Percentiles rank a stretch among this genome's conserved stretches.
Conservation (phyloP, 305 asterid genomes). For the Nicotiana rustica region DNA sequence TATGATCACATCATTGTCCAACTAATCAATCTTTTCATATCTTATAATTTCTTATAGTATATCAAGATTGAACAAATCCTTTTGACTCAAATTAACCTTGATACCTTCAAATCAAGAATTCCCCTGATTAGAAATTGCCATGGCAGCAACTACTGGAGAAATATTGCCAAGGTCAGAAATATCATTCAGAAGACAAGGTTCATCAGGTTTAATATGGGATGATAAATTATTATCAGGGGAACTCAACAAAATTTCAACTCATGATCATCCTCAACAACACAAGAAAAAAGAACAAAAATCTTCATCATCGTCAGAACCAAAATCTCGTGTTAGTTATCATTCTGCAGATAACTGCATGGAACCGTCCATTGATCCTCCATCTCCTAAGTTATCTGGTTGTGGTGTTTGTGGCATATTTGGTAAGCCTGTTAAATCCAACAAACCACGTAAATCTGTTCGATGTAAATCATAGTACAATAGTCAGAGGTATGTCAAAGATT, state of each 20-base stretch:
- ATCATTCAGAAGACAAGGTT: conserved; percentile 65
- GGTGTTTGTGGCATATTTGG: conserved; percentile 56
- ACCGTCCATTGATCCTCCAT: conserved; percentile 56
- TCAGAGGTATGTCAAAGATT: no score
- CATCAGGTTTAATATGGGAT: conserved; percentile 67
- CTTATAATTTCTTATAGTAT: conserved; percentile 1
- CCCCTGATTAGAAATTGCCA: neutral
- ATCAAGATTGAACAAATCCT: conserved; percentile 12
- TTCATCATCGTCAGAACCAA: neutral
- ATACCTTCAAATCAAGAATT: neutral
- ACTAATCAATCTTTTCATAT: conserved; percentile 1
- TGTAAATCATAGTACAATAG: conserved; percentile 37
- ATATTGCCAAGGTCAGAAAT: conserved; percentile 55
- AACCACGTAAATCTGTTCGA: conserved; percentile 22
- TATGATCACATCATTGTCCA: conserved; percentile 28
- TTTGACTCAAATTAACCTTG: neutral
- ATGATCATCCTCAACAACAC: conserved; percentile 11
- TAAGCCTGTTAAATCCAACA: conserved; percentile 41
- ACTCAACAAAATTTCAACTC: conserved; percentile 40
- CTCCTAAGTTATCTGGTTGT: conserved; percentile 63
- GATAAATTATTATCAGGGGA: conserved; percentile 56
- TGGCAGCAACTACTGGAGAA: conserved; percentile 27
- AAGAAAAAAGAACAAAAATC: conserved; percentile 2
- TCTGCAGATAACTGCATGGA: conserved; percentile 34
- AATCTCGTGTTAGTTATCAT: conserved; percentile 12